Evolutionary conservation across 768 basidiomycete species (phyloP), one percentile per base, ranked within the genome.

Genomic region (Kwoniella mangroviensis): DNA sequence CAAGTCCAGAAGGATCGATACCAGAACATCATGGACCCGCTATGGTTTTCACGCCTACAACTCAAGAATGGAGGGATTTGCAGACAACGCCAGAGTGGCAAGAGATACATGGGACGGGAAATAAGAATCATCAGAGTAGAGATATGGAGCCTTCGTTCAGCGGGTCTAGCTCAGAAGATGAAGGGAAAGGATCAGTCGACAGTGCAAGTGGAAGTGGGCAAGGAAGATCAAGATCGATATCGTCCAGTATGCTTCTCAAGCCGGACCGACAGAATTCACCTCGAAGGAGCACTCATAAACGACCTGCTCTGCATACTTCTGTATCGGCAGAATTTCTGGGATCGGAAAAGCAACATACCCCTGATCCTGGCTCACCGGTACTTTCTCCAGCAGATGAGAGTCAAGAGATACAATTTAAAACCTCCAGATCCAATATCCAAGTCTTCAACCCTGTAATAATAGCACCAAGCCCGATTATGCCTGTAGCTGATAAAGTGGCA

Each of bases 41-140:
- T 65, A 79, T 83, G 41, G 79, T 83, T 19, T 72, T 83, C 19
- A 83, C 82, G 6, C 82, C 82, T 9, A 83, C 82, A 5, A 83
- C 82, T 3, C 78, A 81, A 60, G 82, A 83, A 63, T 83, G 82
- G 82, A 74, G 74, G 28, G 82, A 81, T 51, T 53, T 83, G 40
- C 74, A 74, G 63, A 65, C 63, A 12, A 63, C 68, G n/a, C 62
- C 68, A 17, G 68, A 69, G 24, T 69, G 68, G 68, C 53, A 64
- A 45, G 68, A 69, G 41, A 43, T 69, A 21, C 68, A 69, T 52
- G 45, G 28, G 24, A n/a, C 13, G 19, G 13, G 45, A 15, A 49
- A 13, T 17, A 49, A 34, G 34, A 54, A 60, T 15, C 17, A 55
- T 15, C 54, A 56, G 22, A 40, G n/a, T 24, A 26, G 40, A 9